These are phyloP conservation scores for Mollisiaceae sp. DNA, from an alignment of 2,329 filamentous ascomycete genomes.

Conservation along the genomic window DNA sequence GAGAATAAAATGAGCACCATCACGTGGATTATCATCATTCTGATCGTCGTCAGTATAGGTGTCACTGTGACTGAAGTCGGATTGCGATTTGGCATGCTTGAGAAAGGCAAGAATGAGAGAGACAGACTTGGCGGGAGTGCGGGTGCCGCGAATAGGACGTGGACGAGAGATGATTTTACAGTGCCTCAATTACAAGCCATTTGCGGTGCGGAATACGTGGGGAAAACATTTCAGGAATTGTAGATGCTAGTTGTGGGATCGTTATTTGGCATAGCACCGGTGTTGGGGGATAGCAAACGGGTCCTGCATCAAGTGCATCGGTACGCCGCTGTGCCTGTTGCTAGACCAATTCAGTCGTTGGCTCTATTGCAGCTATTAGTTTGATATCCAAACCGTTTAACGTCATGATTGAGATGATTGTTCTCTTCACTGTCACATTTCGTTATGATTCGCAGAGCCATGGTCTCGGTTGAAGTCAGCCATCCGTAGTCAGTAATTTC, in stretches of 20 bases:
- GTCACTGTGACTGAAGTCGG: conserved; percentile 91
- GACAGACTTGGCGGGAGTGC: conserved; percentile 1
- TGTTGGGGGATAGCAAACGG: conserved; percentile 19
- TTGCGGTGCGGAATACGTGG: conserved; percentile 38
- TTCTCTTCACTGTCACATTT: too few species aligned
- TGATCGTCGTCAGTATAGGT: conserved; percentile 88
- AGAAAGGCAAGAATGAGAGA: conserved; percentile 40
- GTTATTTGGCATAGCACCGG: conserved; percentile 30
- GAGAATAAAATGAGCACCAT: conserved; percentile 95
- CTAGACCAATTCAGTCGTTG: too few species aligned
- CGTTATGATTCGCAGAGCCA: too few species aligned
- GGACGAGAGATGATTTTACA: conserved; percentile 38
- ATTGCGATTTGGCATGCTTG: conserved; percentile 79
- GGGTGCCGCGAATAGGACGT: conserved; percentile 30
- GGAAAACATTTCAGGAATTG: conserved; percentile 33
- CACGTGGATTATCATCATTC: conserved; percentile 96
- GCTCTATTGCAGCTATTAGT: too few species aligned
- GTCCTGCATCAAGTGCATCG: conserved; percentile 8
- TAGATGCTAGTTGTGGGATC: conserved; percentile 1
- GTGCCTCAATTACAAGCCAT: conserved; percentile 38
- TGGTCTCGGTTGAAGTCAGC: too few species aligned
- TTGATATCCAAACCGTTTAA: too few species aligned
- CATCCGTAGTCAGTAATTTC: too few species aligned
- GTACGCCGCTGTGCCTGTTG: not conserved
- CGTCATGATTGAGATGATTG: too few species aligned